Evolutionary conservation across 345 rosid genomes (phyloP).

Genomic region (Durio zibethinus): DNA sequence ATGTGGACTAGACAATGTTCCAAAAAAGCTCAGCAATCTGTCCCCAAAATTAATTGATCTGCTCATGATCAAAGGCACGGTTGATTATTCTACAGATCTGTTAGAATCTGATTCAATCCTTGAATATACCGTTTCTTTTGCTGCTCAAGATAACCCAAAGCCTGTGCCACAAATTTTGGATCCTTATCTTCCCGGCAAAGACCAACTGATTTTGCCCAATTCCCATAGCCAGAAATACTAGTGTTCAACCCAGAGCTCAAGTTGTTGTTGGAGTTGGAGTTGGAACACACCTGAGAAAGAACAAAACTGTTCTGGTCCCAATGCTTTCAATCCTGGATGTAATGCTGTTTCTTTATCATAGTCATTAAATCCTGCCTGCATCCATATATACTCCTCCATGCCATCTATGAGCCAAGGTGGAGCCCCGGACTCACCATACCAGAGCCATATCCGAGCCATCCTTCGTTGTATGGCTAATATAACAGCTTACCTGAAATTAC

Average conservation of each 20-base stretch:
- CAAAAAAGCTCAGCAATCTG: neutral
- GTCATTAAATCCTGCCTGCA: constrained; percentile 22
- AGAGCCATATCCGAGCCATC: constrained; percentile 53
- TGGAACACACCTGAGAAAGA: constrained; percentile 4
- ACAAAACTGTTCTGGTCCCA: constrained; percentile 10
- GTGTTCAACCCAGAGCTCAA: neutral
- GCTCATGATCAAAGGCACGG: neutral
- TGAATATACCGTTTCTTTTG: constrained; percentile 41
- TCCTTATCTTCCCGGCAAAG: neutral
- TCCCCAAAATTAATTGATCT: neutral
- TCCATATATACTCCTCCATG: constrained; percentile 43
- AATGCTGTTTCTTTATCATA: neutral
- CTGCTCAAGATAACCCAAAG: constrained; percentile 38
- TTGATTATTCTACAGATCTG: constrained; percentile 27
- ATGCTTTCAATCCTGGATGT: neutral
- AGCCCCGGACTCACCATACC: constrained; percentile 40
- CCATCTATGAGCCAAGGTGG: constrained; percentile 46
- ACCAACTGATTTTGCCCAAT: neutral
- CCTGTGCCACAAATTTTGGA: constrained; percentile 21
- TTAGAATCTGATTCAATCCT: constrained; percentile 45
- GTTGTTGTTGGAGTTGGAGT: neutral
- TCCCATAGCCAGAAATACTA: neutral
- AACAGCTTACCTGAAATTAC: constrained; percentile 17
- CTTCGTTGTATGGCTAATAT: constrained; percentile 33
- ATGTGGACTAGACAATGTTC: neutral